Evolutionary conservation across 108 stramenopile species (phyloP).

Genomic region (Discostella pseudostelligera): DNA sequence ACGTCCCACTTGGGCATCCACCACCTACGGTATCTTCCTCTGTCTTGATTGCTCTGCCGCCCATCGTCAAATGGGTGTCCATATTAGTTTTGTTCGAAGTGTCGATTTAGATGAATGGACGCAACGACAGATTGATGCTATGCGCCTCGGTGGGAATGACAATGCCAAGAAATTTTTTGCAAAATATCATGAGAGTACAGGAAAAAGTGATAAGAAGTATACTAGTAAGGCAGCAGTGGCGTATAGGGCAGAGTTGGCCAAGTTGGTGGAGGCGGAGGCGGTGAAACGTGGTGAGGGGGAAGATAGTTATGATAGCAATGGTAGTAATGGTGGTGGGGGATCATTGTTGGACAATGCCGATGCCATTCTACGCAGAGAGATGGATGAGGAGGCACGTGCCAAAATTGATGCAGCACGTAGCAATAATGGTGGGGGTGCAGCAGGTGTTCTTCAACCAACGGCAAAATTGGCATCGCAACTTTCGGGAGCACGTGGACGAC

Average conservation of each 20-base stretch:
- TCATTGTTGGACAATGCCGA: constrained; percentile 68
- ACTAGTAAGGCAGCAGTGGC: constrained; percentile 71
- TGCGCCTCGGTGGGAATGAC: constrained; percentile 89
- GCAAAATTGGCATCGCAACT: constrained; percentile 71
- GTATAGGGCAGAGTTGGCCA: constrained; percentile 74
- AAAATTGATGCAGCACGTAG: constrained; percentile 46
- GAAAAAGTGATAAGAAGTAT: constrained; percentile 88
- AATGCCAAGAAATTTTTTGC: constrained; percentile 81
- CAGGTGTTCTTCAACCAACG: constrained; percentile 53
- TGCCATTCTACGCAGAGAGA: constrained; percentile 50
- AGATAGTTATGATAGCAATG: background rate
- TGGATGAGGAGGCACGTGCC: constrained; percentile 49
- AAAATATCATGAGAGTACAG: constrained; percentile 77
- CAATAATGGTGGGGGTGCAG: constrained; percentile 18
- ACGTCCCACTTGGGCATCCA: constrained; percentile 92
- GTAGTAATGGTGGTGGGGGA: constrained; percentile 68
- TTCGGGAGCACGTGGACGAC: constrained; percentile 59
- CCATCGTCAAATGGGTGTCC: constrained; percentile 89
- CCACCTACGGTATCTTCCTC: constrained; percentile 91
- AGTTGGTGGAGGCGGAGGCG: constrained; percentile 70
- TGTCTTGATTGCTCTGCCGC: constrained; percentile 92
- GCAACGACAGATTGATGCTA: constrained; percentile 87
- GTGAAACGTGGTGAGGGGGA: constrained; percentile 69
- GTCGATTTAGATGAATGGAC: constrained; percentile 96
- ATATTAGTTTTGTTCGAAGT: constrained; percentile 85